Base-by-base conservation (phyloP, 345 rosid species). In the Sonneratia alba region DNA sequence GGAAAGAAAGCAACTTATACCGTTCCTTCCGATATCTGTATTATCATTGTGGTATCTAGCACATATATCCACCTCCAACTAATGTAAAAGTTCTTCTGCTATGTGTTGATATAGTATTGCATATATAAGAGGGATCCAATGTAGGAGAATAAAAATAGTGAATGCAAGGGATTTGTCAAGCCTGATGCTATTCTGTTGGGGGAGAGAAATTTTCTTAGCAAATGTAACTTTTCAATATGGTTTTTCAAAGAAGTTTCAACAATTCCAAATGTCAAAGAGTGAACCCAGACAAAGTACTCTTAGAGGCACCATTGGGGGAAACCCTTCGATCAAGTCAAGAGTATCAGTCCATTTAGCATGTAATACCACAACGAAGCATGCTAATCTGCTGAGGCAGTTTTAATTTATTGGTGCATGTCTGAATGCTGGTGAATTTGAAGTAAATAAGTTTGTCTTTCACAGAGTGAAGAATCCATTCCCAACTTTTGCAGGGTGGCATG, bases 401-500 rank as follows among this genome's bases (percentile, higher is more conserved):
- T 62, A 12, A 24, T 62, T 27, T 62, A 27, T 24, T 10, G 11
- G 66, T 13, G 38, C 38, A 62, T 34, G 66, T 14, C 7, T 62
- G 38, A 27, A 34, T 27, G 38, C 38, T 62, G 16, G 37, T 2
- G 34, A 12, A 19, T 53, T 53, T 53, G 4, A 3, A 2, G 16
- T 1, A 15, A 16, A 21, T 53, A 47, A 47, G 57, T 53, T 53
- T 15, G 3, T 15, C 22, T 16, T 47, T 47, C 51, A 7, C 34
- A 18, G 18, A 36, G 24, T 40, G 70, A 67, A 66, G 66, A 45
- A 45, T 22, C 66, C 43, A 62, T 59, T n/a, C 27, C 72, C 56
- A 64, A 68, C 64, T 19, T 75, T 73, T 88, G 78, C 89, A 94
- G 98, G 99, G 99, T 43, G 99, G 99, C 72, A 74, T 89, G 74